phyloP scores from a whole-genome alignment of 305 asterid species.

The Withania somnifera region DNA sequence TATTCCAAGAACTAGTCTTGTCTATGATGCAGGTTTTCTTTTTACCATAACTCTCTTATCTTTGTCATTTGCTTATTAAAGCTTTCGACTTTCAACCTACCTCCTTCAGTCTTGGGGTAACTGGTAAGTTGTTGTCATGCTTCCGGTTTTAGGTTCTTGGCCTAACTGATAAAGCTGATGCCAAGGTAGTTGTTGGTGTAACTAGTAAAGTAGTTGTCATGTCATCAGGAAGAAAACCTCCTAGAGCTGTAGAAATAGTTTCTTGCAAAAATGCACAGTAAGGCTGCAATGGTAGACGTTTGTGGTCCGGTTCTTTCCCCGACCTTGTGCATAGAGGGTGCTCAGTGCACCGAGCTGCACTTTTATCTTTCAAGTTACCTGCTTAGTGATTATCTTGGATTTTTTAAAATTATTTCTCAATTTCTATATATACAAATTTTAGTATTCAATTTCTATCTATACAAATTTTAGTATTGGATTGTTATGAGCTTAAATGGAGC shows the following conservation, averaged over 20 bases:
- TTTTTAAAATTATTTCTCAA: not conserved
- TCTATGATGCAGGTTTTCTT: conserved; percentile 67
- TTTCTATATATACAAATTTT: not conserved
- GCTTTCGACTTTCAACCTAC: not conserved
- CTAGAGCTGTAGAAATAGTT: not conserved
- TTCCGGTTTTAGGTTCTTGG: too few relatives aligned
- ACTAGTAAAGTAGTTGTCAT: not conserved
- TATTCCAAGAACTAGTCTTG: conserved; percentile 76
- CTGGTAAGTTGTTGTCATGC: too few relatives aligned
- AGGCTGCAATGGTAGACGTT: too few relatives aligned
- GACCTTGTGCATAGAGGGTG: too few relatives aligned
- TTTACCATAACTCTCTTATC: not conserved
- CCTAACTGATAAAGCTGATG: too few relatives aligned
- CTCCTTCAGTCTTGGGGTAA: too few relatives aligned
- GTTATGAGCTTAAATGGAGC: not conserved
- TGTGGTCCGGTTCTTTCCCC: too few relatives aligned
- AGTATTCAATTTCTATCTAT: not conserved
- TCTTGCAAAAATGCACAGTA: not conserved
- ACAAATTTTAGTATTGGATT: not conserved
- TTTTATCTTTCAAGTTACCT: not conserved
- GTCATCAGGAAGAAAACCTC: not conserved
- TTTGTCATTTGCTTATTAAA: not conserved
- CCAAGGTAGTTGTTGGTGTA: too few relatives aligned
- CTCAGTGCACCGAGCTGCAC: not conserved
- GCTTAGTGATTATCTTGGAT: not conserved